Base-by-base conservation (phyloP, 2,329 filamentous ascomycete genomes). In the Trichothecium sympodiale region DNA sequence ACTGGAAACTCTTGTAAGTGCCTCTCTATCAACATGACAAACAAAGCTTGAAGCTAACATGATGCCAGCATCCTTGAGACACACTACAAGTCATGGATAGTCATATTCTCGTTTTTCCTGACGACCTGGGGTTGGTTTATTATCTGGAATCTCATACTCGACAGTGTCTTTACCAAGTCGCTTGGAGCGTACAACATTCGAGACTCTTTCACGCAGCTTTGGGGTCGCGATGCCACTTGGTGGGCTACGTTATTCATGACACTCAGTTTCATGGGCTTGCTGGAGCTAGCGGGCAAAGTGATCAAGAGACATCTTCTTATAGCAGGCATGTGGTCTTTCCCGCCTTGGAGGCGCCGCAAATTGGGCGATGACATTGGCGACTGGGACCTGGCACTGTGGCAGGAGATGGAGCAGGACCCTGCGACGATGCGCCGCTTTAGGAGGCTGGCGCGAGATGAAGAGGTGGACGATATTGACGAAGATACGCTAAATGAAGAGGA, bases 91-190 rank as follows among this genome's bases (percentile, higher is more conserved):
- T 76, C 79, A 1, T 48, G 70, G 37, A 67, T 85, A 18, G 75
- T 83, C 23, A 65, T 71, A 44, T 55, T 63, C 28, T 64, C 65
- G 26, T 75, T 81, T 53, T 53, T 72, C 44, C 49, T 79, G 45
- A 80, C 77, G 4, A 60, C 72, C 4, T 53, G 57, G 3, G 84
- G 83, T 18, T 93, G 85, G 72, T 75, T 67, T 54, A 56, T 55
- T 4, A 10, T 25, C 6, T 94, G 86, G 86, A 78, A 85, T 48
- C 66, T 74, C 34, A 79, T 91, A 50, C 72, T 93, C 9, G 71
- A 77, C 2, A 57, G 57, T 8, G 64, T 72, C 20, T 91, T 87
- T 57, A 55, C 66, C 47, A 47, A 49, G 2, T 51, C 53, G 13
- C 60, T 64, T 16, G 57, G 56, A 1, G 62, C 64, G 3, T 93